Evolutionary conservation across 495 filamentous ascomycete species (phyloP).

Genomic region (Penicillium pancosmium): DNA sequence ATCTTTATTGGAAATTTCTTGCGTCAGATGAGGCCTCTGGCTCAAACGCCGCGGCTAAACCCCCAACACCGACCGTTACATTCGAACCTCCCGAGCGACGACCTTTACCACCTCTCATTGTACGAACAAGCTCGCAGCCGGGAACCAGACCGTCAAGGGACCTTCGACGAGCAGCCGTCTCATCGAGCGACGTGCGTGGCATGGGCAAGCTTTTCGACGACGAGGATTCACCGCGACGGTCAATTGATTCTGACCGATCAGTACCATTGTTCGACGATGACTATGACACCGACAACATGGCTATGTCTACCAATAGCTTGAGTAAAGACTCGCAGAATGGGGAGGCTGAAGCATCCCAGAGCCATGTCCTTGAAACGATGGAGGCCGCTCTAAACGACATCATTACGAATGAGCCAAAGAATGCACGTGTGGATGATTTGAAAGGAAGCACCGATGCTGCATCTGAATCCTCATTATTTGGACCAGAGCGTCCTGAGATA

Average conservation of each 20-base stretch:
- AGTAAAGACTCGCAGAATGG: slow-evolving; percentile 53
- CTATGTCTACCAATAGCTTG: slow-evolving; percentile 61
- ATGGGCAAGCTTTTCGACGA: slow-evolving; percentile 48
- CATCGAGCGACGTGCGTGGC: slow-evolving; percentile 56
- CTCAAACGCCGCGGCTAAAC: slow-evolving; percentile 28
- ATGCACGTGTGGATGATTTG: slow-evolving; percentile 64
- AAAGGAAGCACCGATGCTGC: slow-evolving; percentile 55
- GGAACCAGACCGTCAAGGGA: slow-evolving; percentile 41
- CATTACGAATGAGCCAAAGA: slow-evolving; percentile 74
- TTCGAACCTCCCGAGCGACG: slow-evolving; percentile 39
- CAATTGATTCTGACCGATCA: slow-evolving; percentile 58
- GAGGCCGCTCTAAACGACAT: slow-evolving; percentile 94
- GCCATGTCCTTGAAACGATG: slow-evolving; percentile 82
- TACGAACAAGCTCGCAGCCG: slow-evolving; percentile 46
- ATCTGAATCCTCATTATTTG: slow-evolving; percentile 31
- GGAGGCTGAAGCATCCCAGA: slow-evolving; percentile 47
- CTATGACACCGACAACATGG: slow-evolving; percentile 64
- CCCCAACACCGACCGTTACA: slow-evolving; percentile 29
- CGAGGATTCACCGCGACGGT: slow-evolving; percentile 54
- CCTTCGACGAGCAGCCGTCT: slow-evolving; percentile 60
- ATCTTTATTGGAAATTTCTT: slow-evolving; percentile 93
- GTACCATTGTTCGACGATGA: slow-evolving; percentile 66
- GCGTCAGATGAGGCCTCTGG: slow-evolving; percentile 80
- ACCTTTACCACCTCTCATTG: slow-evolving; percentile 45
- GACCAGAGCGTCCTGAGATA: slow-evolving; percentile 50